Base-by-base conservation (phyloP, 768 basidiomycete species). In the Xerocomus potaroensis region DNA sequence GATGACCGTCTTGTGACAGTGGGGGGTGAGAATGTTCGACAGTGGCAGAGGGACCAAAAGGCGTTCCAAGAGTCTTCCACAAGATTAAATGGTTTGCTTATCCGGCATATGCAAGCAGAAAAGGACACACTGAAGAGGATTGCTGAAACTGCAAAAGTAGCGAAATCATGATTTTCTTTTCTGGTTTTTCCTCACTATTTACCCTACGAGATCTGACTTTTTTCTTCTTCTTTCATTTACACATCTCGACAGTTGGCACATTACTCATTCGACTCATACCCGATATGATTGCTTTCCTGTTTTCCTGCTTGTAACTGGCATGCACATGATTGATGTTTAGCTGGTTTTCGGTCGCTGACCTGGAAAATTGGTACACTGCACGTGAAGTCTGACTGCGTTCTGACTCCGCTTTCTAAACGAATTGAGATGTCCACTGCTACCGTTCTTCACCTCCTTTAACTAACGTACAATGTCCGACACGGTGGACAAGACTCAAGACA, bases 81-180 rank as follows among this genome's bases (percentile, higher is more conserved):
- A 67, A 78, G 74, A 66, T 68, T 91, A 53, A 87, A 91, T 61
- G 89, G 87, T 51, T 77, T 92, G 80, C 68, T 92, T 43, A 68
- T 81, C 44, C 81, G 84, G 63, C 90, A 92, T 62, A 85, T 91
- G 72, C 85, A 87, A 67, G 76, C 82, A 43, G 90, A 92, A 69
- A 82, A 81, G 69, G 84, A 89, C 59, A 82, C 79, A 27, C 74
- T 92, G 57, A 84, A 78, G 69, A 74, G 80, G 67, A 90, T 92
- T 61, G 83, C 90, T 43, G 67, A 61, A 56, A 74, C 67, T 50
- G 64, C 65, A 53, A 66, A 66, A 60, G 66, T 68, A 60, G 27
- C 62, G 32, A 56, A 60, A 32, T 30, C 53, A 56, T 66, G 56
- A 64, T 31, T 43, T 33, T 41, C n/a, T 30, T 46, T 14, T 26